Evolutionary conservation across 108 stramenopile genomes (phyloP), one percentile per base, ranked within the genome.

Genomic region (Bacterosira constricta): DNA sequence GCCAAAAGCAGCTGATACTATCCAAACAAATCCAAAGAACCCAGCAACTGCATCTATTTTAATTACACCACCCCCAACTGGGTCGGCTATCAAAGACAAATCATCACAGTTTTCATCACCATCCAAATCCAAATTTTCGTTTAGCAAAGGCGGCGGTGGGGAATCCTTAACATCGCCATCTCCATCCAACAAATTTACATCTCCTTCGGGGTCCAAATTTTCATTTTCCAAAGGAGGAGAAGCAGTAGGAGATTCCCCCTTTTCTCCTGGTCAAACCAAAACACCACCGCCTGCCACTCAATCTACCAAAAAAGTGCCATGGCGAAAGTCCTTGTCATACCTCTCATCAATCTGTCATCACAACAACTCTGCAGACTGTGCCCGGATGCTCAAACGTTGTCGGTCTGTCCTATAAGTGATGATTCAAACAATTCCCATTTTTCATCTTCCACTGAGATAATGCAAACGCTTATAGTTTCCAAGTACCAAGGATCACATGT

Each of bases 161-260:
- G 82, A 87, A 61, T 36, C 44, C 12, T 31, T 88, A 35, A 85
- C 75, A 59, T 73, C 77, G 50, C 64, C 81, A 32, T 35, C 69
- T 41, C 36, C 73, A 47, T 42, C 63, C 21, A n/a, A n/a, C n/a
- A 44, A 37, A 46, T 57, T 18, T 56, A 30, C 54, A 12, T 79
- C 78, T 32, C 59, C 81, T 10, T 82, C 86, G 21, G 55, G 56
- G 42, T 80, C 83, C 37, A 75, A 72, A 45, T 87, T 87, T 73
- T 87, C 86, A 26, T 87, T 87, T 73, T 78, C 86, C 6, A 80
- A 77, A 70, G 84, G 86, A 21, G 84, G 86, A 31, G 86, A 84
- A n/a, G n/a, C n/a, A n/a, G n/a, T n/a, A 35, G 86, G 84, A 15
- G 86, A 83, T 53, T 25, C 18, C 4, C 20, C 83, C 53, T 72